Evolutionary conservation across 1,139 yeast genomes (phyloP).

Genomic region (Kodamaea plutei): DNA sequence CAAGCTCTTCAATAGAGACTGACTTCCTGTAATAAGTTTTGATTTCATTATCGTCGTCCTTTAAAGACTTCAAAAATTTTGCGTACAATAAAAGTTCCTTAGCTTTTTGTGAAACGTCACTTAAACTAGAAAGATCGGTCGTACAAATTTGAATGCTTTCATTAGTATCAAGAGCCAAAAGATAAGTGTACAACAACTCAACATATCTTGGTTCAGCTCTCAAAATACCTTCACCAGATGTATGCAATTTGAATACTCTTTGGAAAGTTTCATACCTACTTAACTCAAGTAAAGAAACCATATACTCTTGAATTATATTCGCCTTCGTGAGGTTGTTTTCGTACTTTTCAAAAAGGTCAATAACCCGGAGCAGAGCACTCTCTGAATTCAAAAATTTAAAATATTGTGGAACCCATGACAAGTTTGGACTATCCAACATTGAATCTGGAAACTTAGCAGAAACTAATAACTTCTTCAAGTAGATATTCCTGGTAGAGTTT

Average conservation of each 20-base stretch:
- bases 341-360: conserved; percentile 4
- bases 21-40: not conserved
- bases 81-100: conserved; percentile 19
- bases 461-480: conserved; percentile 15
- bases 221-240: no score
- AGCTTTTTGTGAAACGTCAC: conserved; percentile 12
- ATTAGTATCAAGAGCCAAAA: conserved; percentile 12
- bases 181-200: conserved; percentile 22
- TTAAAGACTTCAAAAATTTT: conserved; percentile 13
- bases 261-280: no score
- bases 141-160: conserved; percentile 15
- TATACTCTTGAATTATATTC: conserved; percentile 10
- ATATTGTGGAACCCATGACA: conserved; percentile 19
- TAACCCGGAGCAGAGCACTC: not conserved
- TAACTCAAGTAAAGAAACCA: no score
- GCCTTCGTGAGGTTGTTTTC: not conserved
- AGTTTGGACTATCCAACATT: conserved; percentile 8
- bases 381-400: conserved; percentile 15
- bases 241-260: no score
- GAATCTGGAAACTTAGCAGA: not conserved
- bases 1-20: conserved; percentile 9
- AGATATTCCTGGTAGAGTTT: conserved; percentile 17
- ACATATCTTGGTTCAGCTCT: no score
- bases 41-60: not conserved
- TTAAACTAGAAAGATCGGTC: no score